Base-by-base conservation (phyloP, 2,329 filamentous ascomycete species). In the Penicillium fuscoglaucum region DNA sequence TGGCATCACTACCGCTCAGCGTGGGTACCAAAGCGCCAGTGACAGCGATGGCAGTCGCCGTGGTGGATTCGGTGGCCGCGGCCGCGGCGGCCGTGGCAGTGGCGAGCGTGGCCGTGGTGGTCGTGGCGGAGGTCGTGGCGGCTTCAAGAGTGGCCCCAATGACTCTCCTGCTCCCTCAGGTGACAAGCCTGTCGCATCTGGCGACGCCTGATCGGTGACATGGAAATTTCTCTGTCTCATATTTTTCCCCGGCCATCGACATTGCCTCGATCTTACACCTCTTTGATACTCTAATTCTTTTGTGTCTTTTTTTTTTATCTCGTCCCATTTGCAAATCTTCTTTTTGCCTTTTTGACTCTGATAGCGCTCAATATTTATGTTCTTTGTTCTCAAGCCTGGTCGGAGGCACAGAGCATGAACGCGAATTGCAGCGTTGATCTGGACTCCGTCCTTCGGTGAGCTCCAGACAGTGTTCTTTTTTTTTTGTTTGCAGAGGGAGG, bases 1-100 rank as follows among this genome's bases (percentile, higher is more conserved):
- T 52, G 87, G 87, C 54, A 85, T 86, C 37, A 87, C 81, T 53
- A 85, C 86, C 49, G 78, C 82, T 63, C 84, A 84, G 57, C 90
- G 89, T 66, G 91, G 91, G 59, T 96, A 96, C 79, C 88, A 91
- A 67, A 96, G 91, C 70, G 91, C 90, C 58, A 93, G 88, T 60
- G 87, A 89, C 71, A 90, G 88, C 66, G 90, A 92, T 70, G 81
- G 82, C 63, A 88, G 90, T 59, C 83, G 85, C 54, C 80, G 83
- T 67, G 79, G 84, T 63, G 78, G 78, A 55, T 89, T 87, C 70
- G 88, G 82, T 57, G 79, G 80, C 55, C 78, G 84, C 57, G 80
- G 84, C 60, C 79, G 84, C 61, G 79, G 81, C 61, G 78, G 81
- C 60, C 68, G 70, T 28, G 61, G 70, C 45, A 67, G 83, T 61